Base-by-base conservation (phyloP, 2,329 filamentous ascomycete species). In the Colletotrichum acutatum region DNA sequence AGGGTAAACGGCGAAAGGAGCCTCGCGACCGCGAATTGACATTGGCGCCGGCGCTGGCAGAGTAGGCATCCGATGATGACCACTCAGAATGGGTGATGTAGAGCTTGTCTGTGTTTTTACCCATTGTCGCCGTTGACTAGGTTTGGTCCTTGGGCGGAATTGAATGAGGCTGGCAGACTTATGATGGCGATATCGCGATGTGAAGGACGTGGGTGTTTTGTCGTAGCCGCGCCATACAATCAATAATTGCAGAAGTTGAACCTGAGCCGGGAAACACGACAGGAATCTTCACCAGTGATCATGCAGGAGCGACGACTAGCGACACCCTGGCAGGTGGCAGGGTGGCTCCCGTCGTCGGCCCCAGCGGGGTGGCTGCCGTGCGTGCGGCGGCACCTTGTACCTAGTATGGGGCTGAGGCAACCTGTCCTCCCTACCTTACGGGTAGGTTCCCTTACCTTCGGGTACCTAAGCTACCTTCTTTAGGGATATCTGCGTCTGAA, bases 71-170 rank as follows among this genome's bases (percentile, higher is more conserved):
- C 60, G 93, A 91, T 6, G 95, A 98, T 8, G 95, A 92, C 97
- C 97, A 99, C 87, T 99, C 97, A 53, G 94, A 97, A 85, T 99
- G 97, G 68, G 97, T 99, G 80, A 99, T 99, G 82, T 86, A 86
- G 74, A 86, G 81, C 72, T 86, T 86, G 75, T 86, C 84, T 12
- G 84, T 86, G 76, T 84, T 84, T 76, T 87, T 87, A 3, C 86
- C 86, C 86, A 87, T 87, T 64, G 16, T 28, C 12, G 46, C 68
- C 59, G 34, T 30, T 26, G 26, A 63, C 8, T 32, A 56, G 32
- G 22, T 19, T n/a, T 19, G 46, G 30, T 28, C 26, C 28, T 34
- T 56, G 11, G 9, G 22, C 52, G n/a, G 14, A 37, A 8, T 26
- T 32, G n/a, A 11, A 34, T 16, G 32, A 68, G 63, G 68, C 49